Evolutionary conservation across 2,329 filamentous ascomycete species (phyloP).

Genomic region (Paraphoma chrysanthemicola): DNA sequence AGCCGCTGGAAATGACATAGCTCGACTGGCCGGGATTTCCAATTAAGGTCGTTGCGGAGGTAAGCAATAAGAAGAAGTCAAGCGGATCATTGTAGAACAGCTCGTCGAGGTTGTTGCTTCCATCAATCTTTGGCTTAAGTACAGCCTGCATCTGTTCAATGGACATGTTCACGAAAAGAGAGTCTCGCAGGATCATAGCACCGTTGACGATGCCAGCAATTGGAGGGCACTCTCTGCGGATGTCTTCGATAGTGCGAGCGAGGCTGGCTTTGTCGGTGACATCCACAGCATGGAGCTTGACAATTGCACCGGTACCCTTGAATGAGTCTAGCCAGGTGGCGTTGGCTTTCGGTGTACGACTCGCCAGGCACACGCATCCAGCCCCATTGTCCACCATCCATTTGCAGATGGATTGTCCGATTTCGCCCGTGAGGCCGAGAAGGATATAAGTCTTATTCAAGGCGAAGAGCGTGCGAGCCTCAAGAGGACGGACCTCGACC

Average conservation of each 20-base stretch:
- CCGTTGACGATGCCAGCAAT: conserved; percentile 24
- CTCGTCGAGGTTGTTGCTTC: conserved; percentile 18
- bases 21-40: conserved; percentile 19
- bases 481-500: background rate
- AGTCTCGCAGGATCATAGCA: conserved; percentile 22
- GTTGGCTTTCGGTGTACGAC: conserved; percentile 26
- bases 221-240: conserved; percentile 13
- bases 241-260: background rate
- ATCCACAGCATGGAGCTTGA: conserved; percentile 9
- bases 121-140: conserved; percentile 21
- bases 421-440: conserved; percentile 27
- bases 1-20: conserved; percentile 36
- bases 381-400: conserved; percentile 31
- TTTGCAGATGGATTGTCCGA: conserved; percentile 17
- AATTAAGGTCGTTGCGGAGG: conserved; percentile 8
- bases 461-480: background rate
- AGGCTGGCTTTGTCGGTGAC: conserved; percentile 5
- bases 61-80: conserved; percentile 31
- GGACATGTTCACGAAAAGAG: conserved; percentile 11
- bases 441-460: conserved; percentile 27
- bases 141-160: background rate
- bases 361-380: conserved; percentile 15
- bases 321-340: conserved; percentile 7
- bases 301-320: conserved; percentile 5
- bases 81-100: conserved; percentile 11